Percentiles rank a stretch among this genome's conserved stretches.
phyloP scores from a whole-genome alignment of 2,329 filamentous ascomycete species.

The Pseudofabraea citricarpa region DNA sequence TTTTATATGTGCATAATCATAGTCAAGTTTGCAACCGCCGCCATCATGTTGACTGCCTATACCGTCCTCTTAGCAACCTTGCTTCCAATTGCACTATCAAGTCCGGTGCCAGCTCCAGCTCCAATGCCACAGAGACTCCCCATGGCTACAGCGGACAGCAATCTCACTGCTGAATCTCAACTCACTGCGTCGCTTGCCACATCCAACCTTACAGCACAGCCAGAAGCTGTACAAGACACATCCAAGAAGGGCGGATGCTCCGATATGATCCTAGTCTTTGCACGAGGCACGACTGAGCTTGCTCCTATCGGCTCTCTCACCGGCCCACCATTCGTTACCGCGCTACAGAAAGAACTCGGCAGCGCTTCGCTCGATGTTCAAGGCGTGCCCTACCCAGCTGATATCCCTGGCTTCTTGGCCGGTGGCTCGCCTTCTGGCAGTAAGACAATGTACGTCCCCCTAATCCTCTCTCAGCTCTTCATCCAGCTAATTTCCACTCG shows the following conservation, averaged over 20 bases:
- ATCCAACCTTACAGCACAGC: background rate
- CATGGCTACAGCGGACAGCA: background rate
- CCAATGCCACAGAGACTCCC: background rate
- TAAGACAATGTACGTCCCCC: slow-evolving; percentile 29
- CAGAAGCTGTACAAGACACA: background rate
- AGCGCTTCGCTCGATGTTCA: slow-evolving; percentile 42
- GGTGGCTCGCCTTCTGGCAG: slow-evolving; percentile 41
- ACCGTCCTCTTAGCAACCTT: background rate
- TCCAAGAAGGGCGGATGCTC: background rate
- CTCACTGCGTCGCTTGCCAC: background rate
- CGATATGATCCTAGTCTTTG: slow-evolving; percentile 47
- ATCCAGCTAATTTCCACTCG: too few species aligned
- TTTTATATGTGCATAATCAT: background rate
- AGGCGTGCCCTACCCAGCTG: slow-evolving; percentile 48
- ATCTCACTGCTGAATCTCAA: background rate
- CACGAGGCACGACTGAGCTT: slow-evolving; percentile 47
- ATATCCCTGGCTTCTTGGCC: slow-evolving; percentile 36
- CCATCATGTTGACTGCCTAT: slow-evolving; percentile 9
- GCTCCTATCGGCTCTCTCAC: slow-evolving; percentile 46
- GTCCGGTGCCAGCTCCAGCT: background rate
- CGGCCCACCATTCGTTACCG: slow-evolving; percentile 46
- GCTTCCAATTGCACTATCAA: background rate
- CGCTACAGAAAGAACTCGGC: slow-evolving; percentile 36
- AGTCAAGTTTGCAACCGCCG: background rate
- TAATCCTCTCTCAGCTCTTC: too few species aligned